Base-by-base conservation (phyloP, 2,329 filamentous ascomycete genomes). In the Zalaria obscura region DNA sequence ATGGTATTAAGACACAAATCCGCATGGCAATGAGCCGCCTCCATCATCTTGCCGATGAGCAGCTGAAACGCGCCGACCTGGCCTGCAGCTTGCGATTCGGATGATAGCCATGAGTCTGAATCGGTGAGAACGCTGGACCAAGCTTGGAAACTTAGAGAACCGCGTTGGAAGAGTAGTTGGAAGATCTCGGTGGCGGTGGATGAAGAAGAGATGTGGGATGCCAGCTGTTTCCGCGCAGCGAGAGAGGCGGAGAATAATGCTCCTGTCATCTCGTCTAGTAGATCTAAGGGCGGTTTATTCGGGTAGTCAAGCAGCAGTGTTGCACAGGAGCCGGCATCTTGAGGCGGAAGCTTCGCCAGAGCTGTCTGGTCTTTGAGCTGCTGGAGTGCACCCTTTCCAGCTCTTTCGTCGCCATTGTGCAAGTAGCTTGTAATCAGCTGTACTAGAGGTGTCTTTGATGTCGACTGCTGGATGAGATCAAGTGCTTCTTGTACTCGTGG, bases 41-140 rank as follows among this genome's bases (percentile, higher is more conserved):
- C 85, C 79, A 95, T 93, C 51, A 95, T 68, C 54, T 83, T 82
- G 25, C 88, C 88, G 50, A 95, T 76, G 50, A 89, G 78, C 43
- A 93, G 75, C 54, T 81, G 75, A 42, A 82, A 80, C 54, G 80
- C 68, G 54, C 84, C 79, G 51, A 61, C 48, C 46, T 68, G 62
- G 3, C 63, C 64, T 7, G 55, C 52, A 27, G 54, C 73, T 63
- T 63, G 74, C 38, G 52, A 46, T 45, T 61, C 53, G 36, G 66
- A 57, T 25, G 58, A 55, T 1, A 52, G 42, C 68, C 68, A 71
- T 10, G 61, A 45, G 1, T 51, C 42, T 5, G 60, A 52, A 41
- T 68, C 66, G 9, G 69, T 56, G 5, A 65, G 45, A 3, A 67
- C 53, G 25, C 59, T 59, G 9, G 64, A 50, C 34, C 70, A 51